Evolutionary conservation across 139 green algal genomes (phyloP).

Genomic region (Chlamydomonas applanata): DNA sequence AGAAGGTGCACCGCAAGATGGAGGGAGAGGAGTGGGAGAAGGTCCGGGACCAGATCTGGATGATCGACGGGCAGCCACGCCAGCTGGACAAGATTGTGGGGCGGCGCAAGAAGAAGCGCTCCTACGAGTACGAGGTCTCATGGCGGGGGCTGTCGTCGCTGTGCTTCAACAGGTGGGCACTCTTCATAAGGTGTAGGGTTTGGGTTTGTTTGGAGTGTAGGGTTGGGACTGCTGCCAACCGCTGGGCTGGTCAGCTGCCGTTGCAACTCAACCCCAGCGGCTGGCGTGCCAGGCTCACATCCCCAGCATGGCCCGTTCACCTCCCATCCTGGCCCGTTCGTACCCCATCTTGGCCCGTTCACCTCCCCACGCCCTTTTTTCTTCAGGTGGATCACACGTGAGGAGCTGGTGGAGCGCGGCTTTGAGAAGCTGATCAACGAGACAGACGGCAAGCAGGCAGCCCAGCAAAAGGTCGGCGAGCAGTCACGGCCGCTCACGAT

Average conservation of each 20-base stretch:
- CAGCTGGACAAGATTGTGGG: slow-evolving; percentile 51
- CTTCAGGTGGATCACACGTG: slow-evolving; percentile 38
- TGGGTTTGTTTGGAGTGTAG: too few relatives aligned
- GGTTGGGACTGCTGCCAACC: too few relatives aligned
- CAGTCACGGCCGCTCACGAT: slow-evolving; percentile 78
- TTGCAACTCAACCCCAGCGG: too few relatives aligned
- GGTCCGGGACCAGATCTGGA: slow-evolving; percentile 56
- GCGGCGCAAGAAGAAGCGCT: slow-evolving; percentile 61
- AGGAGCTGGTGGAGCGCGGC: slow-evolving; percentile 80
- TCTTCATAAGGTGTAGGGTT: too few relatives aligned
- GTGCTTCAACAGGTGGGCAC: slow-evolving; percentile 38
- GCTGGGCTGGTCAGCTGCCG: too few relatives aligned
- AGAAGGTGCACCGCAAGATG: slow-evolving; percentile 38
- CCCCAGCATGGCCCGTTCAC: too few relatives aligned
- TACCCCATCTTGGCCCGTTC: too few relatives aligned
- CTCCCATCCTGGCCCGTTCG: too few relatives aligned
- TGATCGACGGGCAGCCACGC: slow-evolving; percentile 54
- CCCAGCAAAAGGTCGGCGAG: slow-evolving; percentile 52
- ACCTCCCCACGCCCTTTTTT: too few relatives aligned
- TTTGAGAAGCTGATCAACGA: slow-evolving; percentile 86
- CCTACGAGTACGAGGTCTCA: slow-evolving; percentile 57
- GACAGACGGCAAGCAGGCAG: slow-evolving; percentile 69
- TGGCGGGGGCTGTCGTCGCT: slow-evolving; percentile 44
- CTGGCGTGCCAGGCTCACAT: too few relatives aligned
- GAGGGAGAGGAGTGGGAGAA: slow-evolving; percentile 52